Evolutionary conservation across 2,329 filamentous ascomycete genomes (phyloP).

Genomic region (Lecanicillium sp.): DNA sequence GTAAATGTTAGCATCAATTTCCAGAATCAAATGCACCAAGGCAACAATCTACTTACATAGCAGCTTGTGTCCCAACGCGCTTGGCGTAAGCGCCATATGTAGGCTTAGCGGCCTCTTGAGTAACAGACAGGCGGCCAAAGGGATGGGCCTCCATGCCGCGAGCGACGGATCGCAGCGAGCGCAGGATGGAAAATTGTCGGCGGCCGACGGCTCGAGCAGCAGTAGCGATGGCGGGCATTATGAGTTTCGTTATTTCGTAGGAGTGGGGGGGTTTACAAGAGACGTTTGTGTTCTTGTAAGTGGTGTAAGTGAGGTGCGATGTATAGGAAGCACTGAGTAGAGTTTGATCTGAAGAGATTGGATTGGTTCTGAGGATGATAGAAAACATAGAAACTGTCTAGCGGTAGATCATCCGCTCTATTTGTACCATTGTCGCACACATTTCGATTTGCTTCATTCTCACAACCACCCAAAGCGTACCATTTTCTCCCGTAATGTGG

Average conservation of each 20-base stretch:
- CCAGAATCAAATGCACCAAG: not conserved
- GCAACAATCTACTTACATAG: conserved; percentile 20
- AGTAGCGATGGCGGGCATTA: conserved; percentile 13
- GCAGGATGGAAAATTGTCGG: conserved; percentile 26
- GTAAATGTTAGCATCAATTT: conserved; percentile 9
- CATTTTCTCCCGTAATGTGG: not conserved
- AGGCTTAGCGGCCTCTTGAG: conserved; percentile 17
- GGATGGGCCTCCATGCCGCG: conserved; percentile 27
- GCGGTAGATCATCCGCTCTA: too few relatives aligned
- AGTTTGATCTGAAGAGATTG: conserved; percentile 9
- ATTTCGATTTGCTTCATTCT: too few relatives aligned
- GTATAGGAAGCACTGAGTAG: conserved; percentile 6
- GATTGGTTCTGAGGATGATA: conserved; percentile 7
- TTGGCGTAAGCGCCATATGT: conserved; percentile 24
- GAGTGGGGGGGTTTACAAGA: conserved; percentile 11
- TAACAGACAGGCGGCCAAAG: conserved; percentile 23
- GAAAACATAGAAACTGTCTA: not conserved
- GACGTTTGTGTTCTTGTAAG: conserved; percentile 5
- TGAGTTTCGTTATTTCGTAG: conserved; percentile 7
- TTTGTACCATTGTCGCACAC: too few relatives aligned
- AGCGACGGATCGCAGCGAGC: conserved; percentile 21
- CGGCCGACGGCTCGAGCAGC: conserved; percentile 18
- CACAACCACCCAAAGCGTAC: too few relatives aligned
- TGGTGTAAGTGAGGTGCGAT: conserved; percentile 7
- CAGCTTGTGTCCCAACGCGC: conserved; percentile 21